Evolutionary conservation across 2,329 filamentous ascomycete genomes (phyloP).

Genomic region (Pseudocercospora eumusae): DNA sequence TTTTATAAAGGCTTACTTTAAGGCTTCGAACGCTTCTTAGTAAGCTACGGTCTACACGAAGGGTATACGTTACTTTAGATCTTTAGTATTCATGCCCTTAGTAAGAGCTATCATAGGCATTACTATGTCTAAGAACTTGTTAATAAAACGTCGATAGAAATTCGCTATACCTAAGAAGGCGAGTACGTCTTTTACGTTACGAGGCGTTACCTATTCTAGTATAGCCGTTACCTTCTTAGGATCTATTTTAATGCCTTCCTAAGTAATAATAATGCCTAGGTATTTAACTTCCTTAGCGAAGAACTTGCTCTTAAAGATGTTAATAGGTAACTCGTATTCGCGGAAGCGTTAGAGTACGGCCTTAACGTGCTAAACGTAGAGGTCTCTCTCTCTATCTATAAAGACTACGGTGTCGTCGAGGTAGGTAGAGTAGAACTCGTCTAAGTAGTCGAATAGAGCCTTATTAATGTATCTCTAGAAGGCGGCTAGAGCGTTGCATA

Average conservation of each 20-base stretch:
- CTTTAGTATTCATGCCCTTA: not conserved
- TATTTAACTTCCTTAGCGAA: not conserved
- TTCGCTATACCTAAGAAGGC: conserved; percentile 4
- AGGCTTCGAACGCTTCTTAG: not conserved
- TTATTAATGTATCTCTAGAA: not conserved
- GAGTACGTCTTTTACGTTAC: not conserved
- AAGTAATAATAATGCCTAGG: not conserved
- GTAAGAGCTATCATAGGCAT: not conserved
- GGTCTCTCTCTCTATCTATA: not conserved
- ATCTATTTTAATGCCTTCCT: not conserved
- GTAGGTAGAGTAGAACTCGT: not conserved
- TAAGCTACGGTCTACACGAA: not conserved
- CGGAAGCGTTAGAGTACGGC: not conserved
- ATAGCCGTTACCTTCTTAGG: not conserved
- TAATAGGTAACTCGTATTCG: not conserved
- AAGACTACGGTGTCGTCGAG: not conserved
- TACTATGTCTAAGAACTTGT: not conserved
- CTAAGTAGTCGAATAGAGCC: not conserved
- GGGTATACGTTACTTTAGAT: not conserved
- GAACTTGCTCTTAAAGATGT: not conserved
- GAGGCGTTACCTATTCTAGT: not conserved
- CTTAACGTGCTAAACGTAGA: not conserved
- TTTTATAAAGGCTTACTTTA: not conserved
- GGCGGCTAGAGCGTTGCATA: not conserved
- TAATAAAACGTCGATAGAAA: conserved; percentile 5